Evolutionary conservation across 2,329 filamentous ascomycete species (phyloP), one percentile per base, ranked within the genome.

Genomic region (Nigrospora sphaerica): DNA sequence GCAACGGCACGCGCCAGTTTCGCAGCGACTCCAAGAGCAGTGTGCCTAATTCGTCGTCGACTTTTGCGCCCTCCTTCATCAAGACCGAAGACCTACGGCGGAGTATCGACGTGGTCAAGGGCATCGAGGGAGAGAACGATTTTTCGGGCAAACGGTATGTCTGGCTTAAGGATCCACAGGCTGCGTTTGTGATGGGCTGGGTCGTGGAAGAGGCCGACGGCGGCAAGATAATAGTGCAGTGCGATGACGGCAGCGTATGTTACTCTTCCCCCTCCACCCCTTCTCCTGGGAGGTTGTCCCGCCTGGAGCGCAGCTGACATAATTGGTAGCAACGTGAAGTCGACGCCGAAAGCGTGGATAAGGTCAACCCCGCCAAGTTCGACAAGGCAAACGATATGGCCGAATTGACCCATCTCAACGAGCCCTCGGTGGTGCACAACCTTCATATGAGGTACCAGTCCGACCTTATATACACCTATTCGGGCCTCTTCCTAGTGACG

Each of bases 311-410:
- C 18, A 12, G 31, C 36, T 45, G 38, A 49, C 32, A 14, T 13
- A 6, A 17, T 17, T 11, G 46, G 28, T 55, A 93, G 83, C 89
- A 95, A 81, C 85, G 89, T 55, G 87, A 95, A 62, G 85, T 93
- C 43, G 85, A 92, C 54, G 71, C 80, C 44, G 91, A 97, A 58
- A 86, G 83, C 57, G 90, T 96, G 55, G 95, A 98, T 75, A 97
- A 96, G 69, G 95, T 98, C 72, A 98, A 98, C 68, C 93, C 93
- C 40, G 92, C 92, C 60, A 98, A 98, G 65, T 98, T 98, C 70
- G 93, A 98, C 78, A 98, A 96, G 69, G 92, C 92, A 53, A 90
- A 95, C 70, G 95, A 98, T 67, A 98, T 98, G 93, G 93, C 95
- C 19, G 93, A 98, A 66, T 78, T 98, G 61, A 98, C 93, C 6